Percentiles rank a stretch among this genome's conserved stretches.
Conservation (phyloP, 1,284 basidiomycete species). For the Meripilus lineatus region DNA sequence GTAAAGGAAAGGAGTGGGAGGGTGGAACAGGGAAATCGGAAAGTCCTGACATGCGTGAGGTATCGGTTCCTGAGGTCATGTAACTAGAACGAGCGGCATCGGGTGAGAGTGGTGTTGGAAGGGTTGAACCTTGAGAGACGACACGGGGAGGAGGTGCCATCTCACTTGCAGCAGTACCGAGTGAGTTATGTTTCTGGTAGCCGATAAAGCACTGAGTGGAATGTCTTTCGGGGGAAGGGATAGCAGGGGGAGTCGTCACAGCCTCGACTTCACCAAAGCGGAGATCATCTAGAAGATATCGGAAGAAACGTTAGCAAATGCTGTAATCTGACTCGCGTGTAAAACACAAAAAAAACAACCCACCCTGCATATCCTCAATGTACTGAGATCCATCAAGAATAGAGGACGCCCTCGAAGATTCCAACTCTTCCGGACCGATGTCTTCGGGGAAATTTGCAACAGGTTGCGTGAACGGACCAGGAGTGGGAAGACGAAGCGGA, state of each 20-base stretch:
- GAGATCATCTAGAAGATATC: slow-evolving; percentile 34
- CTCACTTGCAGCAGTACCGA: slow-evolving; percentile 7
- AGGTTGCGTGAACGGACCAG: slow-evolving; percentile 22
- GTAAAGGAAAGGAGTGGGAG: slow-evolving; percentile 10
- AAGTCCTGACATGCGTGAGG: slow-evolving; percentile 64
- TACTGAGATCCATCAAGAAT: slow-evolving; percentile 33
- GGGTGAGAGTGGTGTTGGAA: slow-evolving; percentile 35
- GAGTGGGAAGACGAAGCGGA: slow-evolving; percentile 30
- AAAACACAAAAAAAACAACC: slow-evolving; percentile 25
- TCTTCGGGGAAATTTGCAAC: slow-evolving; percentile 42
- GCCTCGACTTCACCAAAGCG: slow-evolving; percentile 52
- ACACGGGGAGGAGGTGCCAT: slow-evolving; percentile 11
- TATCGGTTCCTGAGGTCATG: slow-evolving; percentile 53
- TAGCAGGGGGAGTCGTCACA: slow-evolving; percentile 43
- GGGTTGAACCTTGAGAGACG: slow-evolving; percentile 27
- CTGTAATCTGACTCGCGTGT: no score
- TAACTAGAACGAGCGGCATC: slow-evolving; percentile 55
- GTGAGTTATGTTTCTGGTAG: slow-evolving; percentile 11
- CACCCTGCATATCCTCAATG: slow-evolving; percentile 40
- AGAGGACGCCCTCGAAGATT: slow-evolving; percentile 52
- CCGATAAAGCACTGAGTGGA: slow-evolving; percentile 33
- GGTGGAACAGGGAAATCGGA: slow-evolving; percentile 72
- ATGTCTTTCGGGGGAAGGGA: slow-evolving; percentile 33
- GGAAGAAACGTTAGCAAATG: slow-evolving; percentile 11
- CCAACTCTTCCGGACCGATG: slow-evolving; percentile 43